Evolutionary conservation across 2,329 filamentous ascomycete genomes (phyloP), one percentile per base, ranked within the genome.

Genomic region (Apiospora hydei): DNA sequence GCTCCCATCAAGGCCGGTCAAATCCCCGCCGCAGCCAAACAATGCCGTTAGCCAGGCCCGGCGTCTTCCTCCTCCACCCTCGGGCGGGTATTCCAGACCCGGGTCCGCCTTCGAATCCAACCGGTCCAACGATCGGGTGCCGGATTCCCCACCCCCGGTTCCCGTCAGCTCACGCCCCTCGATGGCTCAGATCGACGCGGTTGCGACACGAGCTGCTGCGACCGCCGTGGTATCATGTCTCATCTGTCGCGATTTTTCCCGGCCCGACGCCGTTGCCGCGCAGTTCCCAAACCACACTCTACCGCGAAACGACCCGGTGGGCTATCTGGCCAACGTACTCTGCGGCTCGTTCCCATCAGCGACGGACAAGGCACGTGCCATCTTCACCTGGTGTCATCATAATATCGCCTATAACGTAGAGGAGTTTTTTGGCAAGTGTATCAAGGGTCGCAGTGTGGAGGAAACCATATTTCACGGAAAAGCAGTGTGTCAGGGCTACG

Each of bases 381-480:
- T 99, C 73, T 98, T 98, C 80, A 94, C 93, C 0, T 99, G 96
- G 96, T 90, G 95, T 53, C 96, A 98, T 82, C 92, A 98, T 82
- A 98, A 98, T 77, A 91, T 99, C 72, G 88, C 87, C 67, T 99
- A 98, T 80, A 94, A 98, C 80, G 90, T 91, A 0, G 87, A 89
- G 38, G 88, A 91, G 34, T 97, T 98, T 84, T 97, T 97, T 79
- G 89, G 87, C 71, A 89, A 91, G 47, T 90, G 85, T 67, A 85
- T 97, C 44, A 87, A 90, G 74, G 85, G 88, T 10, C 91, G 90
- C 57, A 92, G 90, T 0, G 92, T 94, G 0, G 89, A 91, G 46
- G 90, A 92, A 44, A 96, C 93, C 0, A 89, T 98, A 14, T 87
- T 90, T 43, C 88, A 88, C 21, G 96, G 96, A 44, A 86, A 93